A percentile compares a stretch with the other conserved stretches of the same genome.
phyloP scores from a whole-genome alignment of 2,329 filamentous ascomycete genomes.

The Apiospora aurea region DNA sequence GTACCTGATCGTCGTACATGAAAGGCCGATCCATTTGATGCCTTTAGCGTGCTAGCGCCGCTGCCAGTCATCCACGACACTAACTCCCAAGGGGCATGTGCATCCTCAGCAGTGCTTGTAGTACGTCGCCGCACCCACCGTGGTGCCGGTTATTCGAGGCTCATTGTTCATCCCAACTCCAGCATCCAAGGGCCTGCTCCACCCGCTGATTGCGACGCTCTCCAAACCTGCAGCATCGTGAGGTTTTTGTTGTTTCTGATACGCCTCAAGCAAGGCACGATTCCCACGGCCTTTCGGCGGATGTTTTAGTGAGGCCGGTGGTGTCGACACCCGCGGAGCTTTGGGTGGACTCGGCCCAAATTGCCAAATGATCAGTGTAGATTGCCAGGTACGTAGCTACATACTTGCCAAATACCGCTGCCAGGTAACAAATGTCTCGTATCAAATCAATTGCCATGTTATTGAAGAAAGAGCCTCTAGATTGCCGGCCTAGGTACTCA shows the following conservation, averaged over 20 bases:
- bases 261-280: slow-evolving; percentile 16
- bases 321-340: slow-evolving; percentile 13
- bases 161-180: slow-evolving; percentile 6
- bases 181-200: background rate
- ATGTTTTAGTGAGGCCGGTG: slow-evolving; percentile 12
- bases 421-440: background rate
- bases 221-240: slow-evolving; percentile 18
- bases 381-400: background rate
- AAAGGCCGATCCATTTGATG: slow-evolving; percentile 20
- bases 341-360: slow-evolving; percentile 11
- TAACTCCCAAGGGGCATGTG: slow-evolving; percentile 19
- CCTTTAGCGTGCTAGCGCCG: slow-evolving; percentile 20
- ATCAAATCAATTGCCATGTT: background rate
- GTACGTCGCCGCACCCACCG: background rate
- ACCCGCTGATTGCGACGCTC: slow-evolving; percentile 15
- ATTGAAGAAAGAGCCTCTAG: background rate
- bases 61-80: slow-evolving; percentile 15
- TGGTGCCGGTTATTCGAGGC: slow-evolving; percentile 23
- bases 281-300: slow-evolving; percentile 10
- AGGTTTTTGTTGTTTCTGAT: slow-evolving; percentile 21
- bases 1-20: slow-evolving; percentile 39
- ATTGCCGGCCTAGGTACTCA: background rate
- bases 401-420: background rate
- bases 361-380: background rate
- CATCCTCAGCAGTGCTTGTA: background rate